Conservation (phyloP, 176 grass and related monocot genomes). For the Tillandsia fasciculata region DNA sequence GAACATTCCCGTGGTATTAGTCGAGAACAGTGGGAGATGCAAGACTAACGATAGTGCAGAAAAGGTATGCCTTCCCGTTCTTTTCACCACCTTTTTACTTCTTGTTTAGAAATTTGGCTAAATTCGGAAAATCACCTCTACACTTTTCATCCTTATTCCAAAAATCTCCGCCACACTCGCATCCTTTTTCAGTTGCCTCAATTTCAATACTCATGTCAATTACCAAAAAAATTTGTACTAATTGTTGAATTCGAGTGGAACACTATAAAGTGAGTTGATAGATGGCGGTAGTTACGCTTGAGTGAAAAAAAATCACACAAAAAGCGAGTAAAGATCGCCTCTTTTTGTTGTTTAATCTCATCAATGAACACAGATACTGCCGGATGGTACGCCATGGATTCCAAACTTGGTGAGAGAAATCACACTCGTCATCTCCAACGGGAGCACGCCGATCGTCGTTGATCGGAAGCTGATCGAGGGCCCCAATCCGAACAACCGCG, state of each 20-base stretch:
- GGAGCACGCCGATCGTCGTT: constrained; percentile 60
- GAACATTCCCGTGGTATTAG: constrained; percentile 56
- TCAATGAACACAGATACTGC: constrained; percentile 54
- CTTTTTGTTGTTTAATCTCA: not conserved
- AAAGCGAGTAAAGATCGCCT: not conserved
- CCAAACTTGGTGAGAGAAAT: constrained; percentile 84
- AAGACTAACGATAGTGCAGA: constrained; percentile 72
- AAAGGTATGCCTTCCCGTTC: constrained; percentile 56
- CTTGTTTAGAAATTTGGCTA: too few species aligned
- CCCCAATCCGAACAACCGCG: constrained; percentile 72
- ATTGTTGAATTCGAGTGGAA: too few species aligned
- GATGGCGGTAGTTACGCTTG: too few species aligned
- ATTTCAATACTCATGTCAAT: too few species aligned
- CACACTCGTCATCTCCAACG: constrained; percentile 64
- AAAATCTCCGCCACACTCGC: too few species aligned
- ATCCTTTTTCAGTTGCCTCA: too few species aligned
- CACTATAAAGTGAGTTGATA: too few species aligned
- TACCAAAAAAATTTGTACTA: too few species aligned
- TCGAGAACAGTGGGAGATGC: constrained; percentile 95
- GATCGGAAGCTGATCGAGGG: constrained; percentile 93
- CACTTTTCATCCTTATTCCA: too few species aligned
- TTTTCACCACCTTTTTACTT: not conserved
- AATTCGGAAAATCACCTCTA: too few species aligned
- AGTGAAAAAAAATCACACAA: too few species aligned
- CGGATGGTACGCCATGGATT: constrained; percentile 76